Evolutionary conservation across 139 green algal genomes (phyloP).

Genomic region (Chlorokybus atmophyticus): DNA sequence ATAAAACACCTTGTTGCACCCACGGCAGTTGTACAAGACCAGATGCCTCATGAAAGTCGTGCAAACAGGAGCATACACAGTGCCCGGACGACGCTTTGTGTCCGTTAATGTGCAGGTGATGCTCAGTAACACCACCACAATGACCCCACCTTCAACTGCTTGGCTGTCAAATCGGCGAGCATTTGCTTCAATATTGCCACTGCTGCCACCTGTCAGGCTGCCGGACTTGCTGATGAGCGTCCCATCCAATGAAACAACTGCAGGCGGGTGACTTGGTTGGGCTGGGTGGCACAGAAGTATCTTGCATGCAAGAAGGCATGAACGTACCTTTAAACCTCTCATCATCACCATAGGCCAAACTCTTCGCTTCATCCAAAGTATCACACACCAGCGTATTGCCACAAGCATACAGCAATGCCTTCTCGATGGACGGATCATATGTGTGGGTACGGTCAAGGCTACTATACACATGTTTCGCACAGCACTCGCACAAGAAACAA

Average conservation of each 20-base stretch:
- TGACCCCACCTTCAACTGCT: constrained; percentile 11
- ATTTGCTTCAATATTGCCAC: constrained; percentile 17
- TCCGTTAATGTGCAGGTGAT: too few relatives aligned
- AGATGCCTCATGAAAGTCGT: too few relatives aligned
- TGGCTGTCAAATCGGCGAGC: constrained; percentile 49
- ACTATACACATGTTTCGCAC: too few relatives aligned
- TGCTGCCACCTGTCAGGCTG: constrained; percentile 57
- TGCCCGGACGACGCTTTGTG: too few relatives aligned
- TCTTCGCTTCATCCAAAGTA: constrained; percentile 54
- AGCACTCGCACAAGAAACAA: too few relatives aligned
- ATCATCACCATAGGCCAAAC: constrained; percentile 45
- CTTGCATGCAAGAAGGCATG: neutral
- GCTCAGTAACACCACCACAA: too few relatives aligned
- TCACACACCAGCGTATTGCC: constrained; percentile 85
- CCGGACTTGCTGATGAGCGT: constrained; percentile 74
- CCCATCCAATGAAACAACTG: constrained; percentile 68
- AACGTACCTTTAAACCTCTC: constrained; percentile 17
- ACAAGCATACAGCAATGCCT: constrained; percentile 54
- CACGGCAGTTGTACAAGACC: too few relatives aligned
- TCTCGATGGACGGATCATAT: constrained; percentile 40
- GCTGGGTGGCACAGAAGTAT: neutral
- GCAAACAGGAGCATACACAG: too few relatives aligned
- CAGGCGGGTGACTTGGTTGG: constrained; percentile 10
- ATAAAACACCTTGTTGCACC: too few relatives aligned
- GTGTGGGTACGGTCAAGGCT: too few relatives aligned